These are phyloP conservation scores for Diaporthe citri DNA, from an alignment of 2,329 filamentous ascomycete species.

Conservation along the genomic window DNA sequence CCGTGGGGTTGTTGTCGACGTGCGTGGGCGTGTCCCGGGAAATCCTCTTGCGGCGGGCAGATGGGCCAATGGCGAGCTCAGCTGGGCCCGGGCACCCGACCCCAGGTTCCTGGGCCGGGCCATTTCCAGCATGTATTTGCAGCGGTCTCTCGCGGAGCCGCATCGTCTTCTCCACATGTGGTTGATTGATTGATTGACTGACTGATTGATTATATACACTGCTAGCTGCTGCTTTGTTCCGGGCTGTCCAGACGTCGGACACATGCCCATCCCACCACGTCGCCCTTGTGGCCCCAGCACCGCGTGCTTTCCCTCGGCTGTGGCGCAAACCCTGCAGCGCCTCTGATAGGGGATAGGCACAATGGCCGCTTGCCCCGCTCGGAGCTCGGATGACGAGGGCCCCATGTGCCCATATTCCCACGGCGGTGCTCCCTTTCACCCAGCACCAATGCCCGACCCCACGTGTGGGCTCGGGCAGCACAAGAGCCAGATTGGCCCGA, in stretches of 20 bases:
- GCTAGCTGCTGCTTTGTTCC: background rate
- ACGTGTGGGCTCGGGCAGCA: constrained; percentile 34
- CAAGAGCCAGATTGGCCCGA: constrained; percentile 27
- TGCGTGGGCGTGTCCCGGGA: constrained; percentile 34
- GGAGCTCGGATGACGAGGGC: constrained; percentile 37
- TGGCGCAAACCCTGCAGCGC: constrained; percentile 2
- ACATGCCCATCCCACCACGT: background rate
- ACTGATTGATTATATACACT: background rate
- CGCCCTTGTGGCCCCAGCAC: background rate
- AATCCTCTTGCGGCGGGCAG: constrained; percentile 38
- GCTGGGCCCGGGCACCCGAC: constrained; percentile 24
- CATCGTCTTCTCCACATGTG: constrained; percentile 37
- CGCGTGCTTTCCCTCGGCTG: constrained; percentile 1
- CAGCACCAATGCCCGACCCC: constrained; percentile 36
- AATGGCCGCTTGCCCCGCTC: constrained; percentile 32
- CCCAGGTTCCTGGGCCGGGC: constrained; percentile 30
- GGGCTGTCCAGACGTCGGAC: background rate
- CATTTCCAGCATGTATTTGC: too few relatives aligned
- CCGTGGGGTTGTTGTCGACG: background rate
- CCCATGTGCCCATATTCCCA: background rate
- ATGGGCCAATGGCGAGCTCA: constrained; percentile 30
- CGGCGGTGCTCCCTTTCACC: constrained; percentile 12
- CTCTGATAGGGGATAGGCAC: constrained; percentile 29
- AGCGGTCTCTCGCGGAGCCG: constrained; percentile 41
- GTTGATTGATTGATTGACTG: background rate